Conservation (phyloP, 129 eudicot species). For the Flaveria sonorensis region DNA sequence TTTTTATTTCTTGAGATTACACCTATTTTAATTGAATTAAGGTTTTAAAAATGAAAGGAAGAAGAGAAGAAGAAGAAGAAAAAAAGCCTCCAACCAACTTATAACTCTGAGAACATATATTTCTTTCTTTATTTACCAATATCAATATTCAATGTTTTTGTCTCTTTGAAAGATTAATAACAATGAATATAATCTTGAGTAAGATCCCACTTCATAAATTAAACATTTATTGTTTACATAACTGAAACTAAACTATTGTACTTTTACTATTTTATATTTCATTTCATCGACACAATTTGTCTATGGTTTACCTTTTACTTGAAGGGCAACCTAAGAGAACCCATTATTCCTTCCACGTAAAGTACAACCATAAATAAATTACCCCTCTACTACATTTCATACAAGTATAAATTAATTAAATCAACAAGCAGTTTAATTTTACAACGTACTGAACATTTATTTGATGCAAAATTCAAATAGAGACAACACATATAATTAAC, state of each 20-base stretch:
- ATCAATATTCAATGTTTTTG: too few species aligned
- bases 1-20: too few species aligned
- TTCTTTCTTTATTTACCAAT: too few species aligned
- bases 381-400: background rate
- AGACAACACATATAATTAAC: slow-evolving; percentile 29
- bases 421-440: background rate
- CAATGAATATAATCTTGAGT: too few species aligned
- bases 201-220: too few species aligned
- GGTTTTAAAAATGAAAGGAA: too few species aligned
- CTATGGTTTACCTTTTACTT: slow-evolving; percentile 12
- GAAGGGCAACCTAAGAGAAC: slow-evolving; percentile 5
- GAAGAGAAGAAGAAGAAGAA: too few species aligned
- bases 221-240: background rate
- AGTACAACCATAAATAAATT: background rate
- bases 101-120: too few species aligned
- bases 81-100: too few species aligned
- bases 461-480: slow-evolving; percentile 46
- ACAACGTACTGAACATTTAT: slow-evolving; percentile 24
- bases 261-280: background rate
- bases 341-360: slow-evolving; percentile 16
- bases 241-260: background rate
- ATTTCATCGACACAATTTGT: background rate
- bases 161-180: too few species aligned
- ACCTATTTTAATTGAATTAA: too few species aligned
- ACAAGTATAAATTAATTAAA: background rate